Percentiles rank a stretch among this genome's conserved stretches.
Evolutionary conservation across 2,329 filamentous ascomycete species (phyloP).

Genomic region (Neonectria coccinea): DNA sequence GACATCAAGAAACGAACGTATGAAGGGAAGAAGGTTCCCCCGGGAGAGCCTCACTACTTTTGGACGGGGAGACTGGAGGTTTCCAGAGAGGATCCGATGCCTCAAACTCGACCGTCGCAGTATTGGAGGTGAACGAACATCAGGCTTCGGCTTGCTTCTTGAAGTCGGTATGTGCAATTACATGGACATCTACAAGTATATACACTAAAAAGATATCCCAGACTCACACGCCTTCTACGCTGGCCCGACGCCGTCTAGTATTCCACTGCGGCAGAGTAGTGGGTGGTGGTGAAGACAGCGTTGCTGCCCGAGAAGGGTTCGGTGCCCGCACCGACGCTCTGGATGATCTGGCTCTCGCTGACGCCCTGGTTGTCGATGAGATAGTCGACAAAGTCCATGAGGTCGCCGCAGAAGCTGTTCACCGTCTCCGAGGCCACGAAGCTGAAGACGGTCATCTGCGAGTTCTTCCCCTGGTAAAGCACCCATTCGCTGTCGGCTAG

Average conservation of each 20-base stretch:
- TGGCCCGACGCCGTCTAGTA: not conserved
- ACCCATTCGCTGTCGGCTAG: slow-evolving; percentile 65
- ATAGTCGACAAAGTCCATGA: slow-evolving; percentile 68
- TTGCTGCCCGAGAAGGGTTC: slow-evolving; percentile 66
- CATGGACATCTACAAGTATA: slow-evolving; percentile 6
- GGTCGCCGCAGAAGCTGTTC: slow-evolving; percentile 65
- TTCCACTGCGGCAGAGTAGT: slow-evolving; percentile 20
- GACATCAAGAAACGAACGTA: slow-evolving; percentile 25
- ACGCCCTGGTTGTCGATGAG: slow-evolving; percentile 61
- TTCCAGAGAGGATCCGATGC: slow-evolving; percentile 31
- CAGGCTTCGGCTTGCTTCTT: not conserved
- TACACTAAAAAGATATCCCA: slow-evolving; percentile 6
- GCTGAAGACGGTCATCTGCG: slow-evolving; percentile 68
- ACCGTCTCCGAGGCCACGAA: slow-evolving; percentile 56
- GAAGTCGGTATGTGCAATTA: slow-evolving; percentile 10
- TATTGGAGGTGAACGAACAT: slow-evolving; percentile 21
- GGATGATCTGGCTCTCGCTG: slow-evolving; percentile 62
- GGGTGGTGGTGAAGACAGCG: slow-evolving; percentile 38
- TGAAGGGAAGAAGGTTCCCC: slow-evolving; percentile 20
- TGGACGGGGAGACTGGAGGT: slow-evolving; percentile 55
- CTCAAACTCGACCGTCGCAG: slow-evolving; percentile 29
- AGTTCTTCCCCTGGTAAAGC: slow-evolving; percentile 68
- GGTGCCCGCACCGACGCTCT: slow-evolving; percentile 65
- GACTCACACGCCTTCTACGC: not conserved
- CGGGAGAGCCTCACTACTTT: slow-evolving; percentile 48